Evolutionary conservation across 2,329 filamentous ascomycete species (phyloP), one percentile per base, ranked within the genome.

Genomic region (Myriosclerotinia scirpicola): DNA sequence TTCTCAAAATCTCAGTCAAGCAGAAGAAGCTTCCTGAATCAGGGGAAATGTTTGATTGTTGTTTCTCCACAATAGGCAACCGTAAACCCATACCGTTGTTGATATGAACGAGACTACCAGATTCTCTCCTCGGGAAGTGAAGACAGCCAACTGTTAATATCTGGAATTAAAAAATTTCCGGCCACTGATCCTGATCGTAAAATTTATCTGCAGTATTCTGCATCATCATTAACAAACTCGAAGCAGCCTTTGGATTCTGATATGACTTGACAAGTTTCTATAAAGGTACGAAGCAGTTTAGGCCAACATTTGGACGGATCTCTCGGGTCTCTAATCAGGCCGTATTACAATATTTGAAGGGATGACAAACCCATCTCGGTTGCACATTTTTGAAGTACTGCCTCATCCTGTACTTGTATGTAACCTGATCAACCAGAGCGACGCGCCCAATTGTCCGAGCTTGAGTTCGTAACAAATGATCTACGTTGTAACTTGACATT

Each of bases 21-120:
- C 30, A 22, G 30, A 6, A 15, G 12, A 15, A 48, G 92, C 92
- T 22, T 11, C 14, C 15, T 36, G 8, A 48, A 60, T 11, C 56
- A 56, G 30, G 42, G 56, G 20, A 48, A 6, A 22, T 38, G 7
- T 48, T 48, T 60, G 42, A 38, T 8, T 36, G 56, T 60, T 36
- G 42, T 26, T 48, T 60, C 56, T 12, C 56, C 40, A 60, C 30
- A 60, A 60, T 46, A 60, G 30, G 59, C 40, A 54, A n/a, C 40
- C 52, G 53, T 34, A 60, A 59, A 36, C 17, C 42, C 30, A 40
- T 48, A 36, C 26, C 30, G 56, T 36, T 36, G 26, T 48, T 26
- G 38, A 34, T 58, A 48, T 60, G 11, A 3, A 60, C 11, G 12
- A 17, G 40, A 17, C 26, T 12, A 44, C 11, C 14, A n/a, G 17